Evolutionary conservation across 2,329 filamentous ascomycete genomes (phyloP), one percentile per base, ranked within the genome.

Genomic region (Diaporthe batatas): DNA sequence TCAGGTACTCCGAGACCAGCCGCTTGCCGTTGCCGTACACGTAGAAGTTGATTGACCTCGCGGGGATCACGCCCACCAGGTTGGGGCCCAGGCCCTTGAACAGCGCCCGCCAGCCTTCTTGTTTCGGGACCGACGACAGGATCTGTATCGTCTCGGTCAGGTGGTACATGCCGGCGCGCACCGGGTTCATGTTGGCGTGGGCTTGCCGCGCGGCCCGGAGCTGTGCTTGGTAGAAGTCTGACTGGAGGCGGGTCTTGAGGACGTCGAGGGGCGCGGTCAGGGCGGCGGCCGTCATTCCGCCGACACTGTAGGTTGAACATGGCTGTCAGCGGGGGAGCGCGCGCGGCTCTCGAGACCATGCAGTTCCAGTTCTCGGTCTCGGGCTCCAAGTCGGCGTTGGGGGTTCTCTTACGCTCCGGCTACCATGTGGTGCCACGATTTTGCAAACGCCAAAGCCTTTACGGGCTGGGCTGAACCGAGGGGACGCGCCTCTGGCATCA

Each of bases 21-120:
- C 92, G 88, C 84, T 98, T 98, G 76, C 94, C 93, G 80, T 97
- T 98, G 67, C 94, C 94, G 80, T 98, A 98, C 18, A 94, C 91
- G 84, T 92, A 98, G 82, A 98, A 98, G 82, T 97, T 97, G 83
- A 98, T 98, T 68, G 93, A 92, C 74, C 95, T 89, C 23, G 95
- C 95, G 1, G 95, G 95, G 11, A 98, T 93, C 2, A 98, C 95
- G 72, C 96, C 95, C 10, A 96, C 88, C 10, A 98, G 87, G 81
- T 97, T 98, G 0, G 96, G 95, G 0, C 95, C 95, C 4, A 98
- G 88, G 29, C 96, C 96, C 81, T 97, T 97, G 87, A 98, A 98
- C 5, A 98, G 87, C 14, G 94, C 95, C 68, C 94, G 90, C 86
- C 92, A 92, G 29, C 96, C 96, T 81, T 98, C 96, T 25, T 90